Conservation (phyloP, 306 rosid genomes). For the Sesbania bispinosa region DNA sequence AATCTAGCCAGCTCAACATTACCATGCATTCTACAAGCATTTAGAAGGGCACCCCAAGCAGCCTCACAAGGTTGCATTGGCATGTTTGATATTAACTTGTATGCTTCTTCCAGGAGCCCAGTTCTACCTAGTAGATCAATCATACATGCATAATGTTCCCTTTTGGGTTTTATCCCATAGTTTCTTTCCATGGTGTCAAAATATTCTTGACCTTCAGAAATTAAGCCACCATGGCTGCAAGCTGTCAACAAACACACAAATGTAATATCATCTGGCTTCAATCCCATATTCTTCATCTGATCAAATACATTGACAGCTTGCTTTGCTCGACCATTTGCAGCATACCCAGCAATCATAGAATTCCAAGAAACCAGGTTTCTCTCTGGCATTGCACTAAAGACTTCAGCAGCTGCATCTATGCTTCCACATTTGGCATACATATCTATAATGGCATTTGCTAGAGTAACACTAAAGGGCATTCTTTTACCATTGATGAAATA, state of each 20-base stretch:
- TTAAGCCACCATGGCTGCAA: slow-evolving; percentile 69
- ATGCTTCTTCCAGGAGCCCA: slow-evolving; percentile 65
- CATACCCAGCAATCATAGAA: slow-evolving; percentile 65
- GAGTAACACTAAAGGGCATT: slow-evolving; percentile 35
- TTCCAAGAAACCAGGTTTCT: slow-evolving; percentile 70
- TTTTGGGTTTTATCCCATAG: slow-evolving; percentile 53
- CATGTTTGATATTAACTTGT: slow-evolving; percentile 55
- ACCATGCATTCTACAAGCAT: slow-evolving; percentile 65
- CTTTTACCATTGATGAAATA: slow-evolving; percentile 29
- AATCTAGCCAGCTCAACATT: slow-evolving; percentile 63
- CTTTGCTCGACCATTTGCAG: slow-evolving; percentile 54
- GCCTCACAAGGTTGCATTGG: slow-evolving; percentile 68
- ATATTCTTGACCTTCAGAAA: slow-evolving; percentile 48
- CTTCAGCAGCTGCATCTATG: slow-evolving; percentile 43
- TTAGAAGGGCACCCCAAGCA: slow-evolving; percentile 81
- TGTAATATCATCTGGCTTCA: slow-evolving; percentile 58
- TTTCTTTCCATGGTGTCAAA: slow-evolving; percentile 49
- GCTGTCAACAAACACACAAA: slow-evolving; percentile 68
- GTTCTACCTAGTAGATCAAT: slow-evolving; percentile 65
- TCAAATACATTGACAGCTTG: slow-evolving; percentile 53
- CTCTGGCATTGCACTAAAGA: slow-evolving; percentile 46
- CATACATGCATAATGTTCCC: slow-evolving; percentile 71
- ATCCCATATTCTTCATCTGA: slow-evolving; percentile 40
- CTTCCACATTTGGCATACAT: slow-evolving; percentile 87
- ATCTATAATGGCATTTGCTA: slow-evolving; percentile 60